Evolutionary conservation across 306 rosid genomes (phyloP).

Genomic region (Senna siamea): DNA sequence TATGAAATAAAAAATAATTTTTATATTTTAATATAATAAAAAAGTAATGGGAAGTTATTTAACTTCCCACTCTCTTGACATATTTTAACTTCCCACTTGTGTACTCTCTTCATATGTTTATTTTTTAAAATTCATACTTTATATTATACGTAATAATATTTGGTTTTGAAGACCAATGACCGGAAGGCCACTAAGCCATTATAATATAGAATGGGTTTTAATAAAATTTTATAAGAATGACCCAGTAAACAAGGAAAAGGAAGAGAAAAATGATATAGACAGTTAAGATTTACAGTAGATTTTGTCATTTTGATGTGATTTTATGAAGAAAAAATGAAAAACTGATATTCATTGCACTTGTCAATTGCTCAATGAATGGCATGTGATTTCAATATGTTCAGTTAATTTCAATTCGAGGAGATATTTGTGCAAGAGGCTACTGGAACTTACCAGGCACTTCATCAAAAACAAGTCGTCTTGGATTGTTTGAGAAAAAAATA

Average conservation of each 20-base stretch:
- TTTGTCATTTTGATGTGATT: neutral
- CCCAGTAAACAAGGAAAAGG: neutral
- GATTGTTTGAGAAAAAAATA: slow-evolving; percentile 68
- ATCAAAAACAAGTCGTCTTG: slow-evolving; percentile 54
- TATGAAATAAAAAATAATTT: too few species aligned
- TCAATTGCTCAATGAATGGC: slow-evolving; percentile 5
- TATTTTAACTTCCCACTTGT: too few species aligned
- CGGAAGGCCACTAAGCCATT: too few species aligned
- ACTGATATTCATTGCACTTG: neutral
- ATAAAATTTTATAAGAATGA: slow-evolving; percentile 10
- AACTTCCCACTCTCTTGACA: too few species aligned
- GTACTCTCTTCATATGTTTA: too few species aligned
- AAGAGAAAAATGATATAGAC: neutral
- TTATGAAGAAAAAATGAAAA: too few species aligned
- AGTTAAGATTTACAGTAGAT: neutral
- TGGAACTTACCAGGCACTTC: slow-evolving; percentile 65
- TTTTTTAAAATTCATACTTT: too few species aligned
- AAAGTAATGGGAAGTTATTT: too few species aligned
- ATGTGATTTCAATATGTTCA: slow-evolving; percentile 46
- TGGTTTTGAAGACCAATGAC: too few species aligned
- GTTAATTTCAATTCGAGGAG: slow-evolving; percentile 65
- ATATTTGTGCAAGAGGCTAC: slow-evolving; percentile 82
- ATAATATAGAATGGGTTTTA: neutral
- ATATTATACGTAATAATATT: too few species aligned
- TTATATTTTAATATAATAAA: too few species aligned